Evolutionary conservation across 768 basidiomycete genomes (phyloP).

Genomic region (Tulasnella sp.): DNA sequence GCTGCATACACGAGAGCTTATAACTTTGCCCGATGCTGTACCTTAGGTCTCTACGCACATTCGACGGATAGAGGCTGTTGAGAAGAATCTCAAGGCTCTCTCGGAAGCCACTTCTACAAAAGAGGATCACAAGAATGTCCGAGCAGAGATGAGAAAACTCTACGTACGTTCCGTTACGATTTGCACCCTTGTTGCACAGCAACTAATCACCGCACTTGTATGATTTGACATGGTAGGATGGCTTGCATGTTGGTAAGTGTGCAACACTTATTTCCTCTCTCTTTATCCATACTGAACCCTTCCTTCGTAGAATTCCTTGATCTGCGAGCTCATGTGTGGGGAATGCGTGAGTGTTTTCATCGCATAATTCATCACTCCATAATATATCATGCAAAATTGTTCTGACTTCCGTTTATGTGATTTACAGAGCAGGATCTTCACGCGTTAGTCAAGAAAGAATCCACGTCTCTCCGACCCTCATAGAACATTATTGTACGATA

Average conservation of each 20-base stretch:
- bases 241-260: conserved; percentile 64
- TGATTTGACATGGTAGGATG: conserved; percentile 32
- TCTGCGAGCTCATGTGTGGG: conserved; percentile 73
- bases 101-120: conserved; percentile 55
- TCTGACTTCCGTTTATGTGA: background rate
- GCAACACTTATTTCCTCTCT: too few species aligned
- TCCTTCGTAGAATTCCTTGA: conserved; percentile 61
- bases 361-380: background rate
- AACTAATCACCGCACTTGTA: background rate
- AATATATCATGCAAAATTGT: background rate
- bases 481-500: too few species aligned
- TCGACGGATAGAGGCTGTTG: conserved; percentile 72
- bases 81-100: conserved; percentile 77
- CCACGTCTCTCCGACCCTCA: conserved; percentile 49
- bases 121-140: conserved; percentile 65
- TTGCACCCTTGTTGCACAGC: background rate
- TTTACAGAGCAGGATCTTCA: conserved; percentile 69
- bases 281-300: too few species aligned
- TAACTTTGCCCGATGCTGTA: background rate
- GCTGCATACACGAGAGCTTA: background rate
- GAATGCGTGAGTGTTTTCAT: conserved; percentile 54
- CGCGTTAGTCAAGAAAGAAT: conserved; percentile 55
- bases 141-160: conserved; percentile 78
- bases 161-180: conserved; percentile 30
- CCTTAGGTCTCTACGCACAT: conserved; percentile 72